These are phyloP conservation scores for Triadica sebifera DNA, from an alignment of 345 rosid genomes.

Conservation along the genomic window DNA sequence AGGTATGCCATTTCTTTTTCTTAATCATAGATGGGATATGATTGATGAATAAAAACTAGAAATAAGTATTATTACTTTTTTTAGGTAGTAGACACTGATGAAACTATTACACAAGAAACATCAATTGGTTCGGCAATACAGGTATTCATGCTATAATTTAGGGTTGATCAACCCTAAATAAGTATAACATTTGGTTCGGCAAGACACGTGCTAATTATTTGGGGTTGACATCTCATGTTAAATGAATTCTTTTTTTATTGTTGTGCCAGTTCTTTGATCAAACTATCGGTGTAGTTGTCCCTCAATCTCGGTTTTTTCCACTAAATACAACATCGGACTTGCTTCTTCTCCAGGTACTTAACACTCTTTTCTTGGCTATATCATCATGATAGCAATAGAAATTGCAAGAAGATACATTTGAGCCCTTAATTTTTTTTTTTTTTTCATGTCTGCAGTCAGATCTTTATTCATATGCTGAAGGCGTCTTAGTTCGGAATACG, in stretches of 20 bases:
- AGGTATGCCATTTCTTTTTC: slow-evolving; percentile 29
- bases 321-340: slow-evolving; percentile 54
- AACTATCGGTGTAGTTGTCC: slow-evolving; percentile 41
- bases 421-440: not conserved
- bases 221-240: slow-evolving; percentile 11
- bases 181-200: slow-evolving; percentile 31
- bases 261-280: slow-evolving; percentile 45
- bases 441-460: slow-evolving; percentile 53
- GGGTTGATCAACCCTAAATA: too few species aligned
- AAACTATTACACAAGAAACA: slow-evolving; percentile 25
- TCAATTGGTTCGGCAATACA: slow-evolving; percentile 35
- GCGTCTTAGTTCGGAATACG: slow-evolving; percentile 37
- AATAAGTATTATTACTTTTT: slow-evolving; percentile 1
- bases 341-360: slow-evolving; percentile 50
- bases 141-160: slow-evolving; percentile 25
- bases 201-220: slow-evolving; percentile 19
- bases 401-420: not conserved
- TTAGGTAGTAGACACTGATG: slow-evolving; percentile 25
- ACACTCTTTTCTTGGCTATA: not conserved
- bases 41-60: not conserved
- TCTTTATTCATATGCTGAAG: slow-evolving; percentile 38
- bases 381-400: slow-evolving; percentile 11
- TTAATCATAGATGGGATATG: not conserved
- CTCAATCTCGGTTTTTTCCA: slow-evolving; percentile 42
- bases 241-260: not conserved